These are phyloP conservation scores for Fallopia convolvulus DNA, from an alignment of 148 eudicot genomes.

Conservation along the genomic window DNA sequence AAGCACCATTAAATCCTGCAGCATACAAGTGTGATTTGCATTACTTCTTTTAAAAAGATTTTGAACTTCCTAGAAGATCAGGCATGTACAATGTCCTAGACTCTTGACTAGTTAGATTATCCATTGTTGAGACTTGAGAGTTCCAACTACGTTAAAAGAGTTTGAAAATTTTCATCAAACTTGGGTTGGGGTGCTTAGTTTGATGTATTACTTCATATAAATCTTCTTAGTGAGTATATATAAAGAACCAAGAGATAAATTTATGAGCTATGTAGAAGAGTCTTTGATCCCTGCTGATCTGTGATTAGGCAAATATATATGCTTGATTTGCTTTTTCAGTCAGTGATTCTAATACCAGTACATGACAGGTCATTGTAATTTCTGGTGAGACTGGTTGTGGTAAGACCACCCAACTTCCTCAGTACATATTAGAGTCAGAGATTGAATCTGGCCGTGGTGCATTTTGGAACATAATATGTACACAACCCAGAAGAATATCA, in stretches of 20 bases:
- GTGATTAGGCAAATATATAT: neutral
- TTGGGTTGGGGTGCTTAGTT: neutral
- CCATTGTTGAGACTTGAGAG: neutral
- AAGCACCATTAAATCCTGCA: too few species aligned
- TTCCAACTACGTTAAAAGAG: neutral
- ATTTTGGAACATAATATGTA: slow-evolving; percentile 75
- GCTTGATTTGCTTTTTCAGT: slow-evolving; percentile 7
- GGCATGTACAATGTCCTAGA: neutral
- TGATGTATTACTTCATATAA: neutral
- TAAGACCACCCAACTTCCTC: slow-evolving; percentile 98
- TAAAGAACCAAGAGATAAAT: neutral
- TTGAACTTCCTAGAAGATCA: neutral
- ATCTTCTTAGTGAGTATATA: neutral
- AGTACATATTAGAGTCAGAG: slow-evolving; percentile 91
- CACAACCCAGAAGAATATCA: slow-evolving; percentile 97
- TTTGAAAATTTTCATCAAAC: neutral
- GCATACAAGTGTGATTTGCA: too few species aligned
- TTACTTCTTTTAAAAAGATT: too few species aligned
- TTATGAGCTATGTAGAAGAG: neutral
- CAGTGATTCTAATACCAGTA: neutral
- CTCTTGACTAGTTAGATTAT: neutral
- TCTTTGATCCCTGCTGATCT: neutral
- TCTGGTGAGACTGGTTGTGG: slow-evolving; percentile 99
- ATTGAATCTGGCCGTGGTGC: slow-evolving; percentile 73
- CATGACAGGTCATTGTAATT: slow-evolving; percentile 71